Evolutionary conservation across 2,329 filamentous ascomycete genomes (phyloP), one percentile per base, ranked within the genome.

Genomic region (Epichloe baconii): DNA sequence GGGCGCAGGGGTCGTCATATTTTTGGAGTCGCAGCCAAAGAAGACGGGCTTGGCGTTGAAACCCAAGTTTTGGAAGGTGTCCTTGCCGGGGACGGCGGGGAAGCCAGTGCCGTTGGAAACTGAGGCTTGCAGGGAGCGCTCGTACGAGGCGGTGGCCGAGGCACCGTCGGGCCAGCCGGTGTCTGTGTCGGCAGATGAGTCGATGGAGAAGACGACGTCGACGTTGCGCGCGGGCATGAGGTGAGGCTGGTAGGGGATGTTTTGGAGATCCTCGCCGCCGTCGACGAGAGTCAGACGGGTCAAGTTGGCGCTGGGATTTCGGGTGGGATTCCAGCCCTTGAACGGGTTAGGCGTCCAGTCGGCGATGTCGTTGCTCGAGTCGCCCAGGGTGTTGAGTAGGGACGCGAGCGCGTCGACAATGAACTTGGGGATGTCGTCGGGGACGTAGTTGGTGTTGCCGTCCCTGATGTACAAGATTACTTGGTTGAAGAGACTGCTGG

Each of bases 191-290:
- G 78, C 80, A 5, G 74, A 77, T 49, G 79, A 80, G 67, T 85
- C 82, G 60, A 80, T 72, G 47, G 80, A 80, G 63, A 85, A 75
- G 60, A 85, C 73, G 49, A 85, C 76, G 61, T 83, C 79, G 54
- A 85, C 71, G 52, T 68, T 63, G 51, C 79, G 75, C 6, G 68
- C 57, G 26, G 69, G 70, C 7, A 74, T 64, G 50, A 72, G 65
- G 35, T 73, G 86, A 2, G 70, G 87, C 63, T 88, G 79, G 7
- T 91, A 73, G 5, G 88, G 88, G 45, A 94, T 77, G 64, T 93
- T 93, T 61, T 94, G 85, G 1, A 78, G 65, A 65, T 93, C 87
- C 62, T 87, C 80, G 23, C 88, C 87, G 38, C 88, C 88, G 58
- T 94, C 88, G 12, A 91, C 86, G 3, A 94, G 75, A 3, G 83